A percentile compares a stretch with the other conserved stretches of the same genome.
Conservation (phyloP, 78 protist genomes). For the Dictyostelium firmibasis region DNA sequence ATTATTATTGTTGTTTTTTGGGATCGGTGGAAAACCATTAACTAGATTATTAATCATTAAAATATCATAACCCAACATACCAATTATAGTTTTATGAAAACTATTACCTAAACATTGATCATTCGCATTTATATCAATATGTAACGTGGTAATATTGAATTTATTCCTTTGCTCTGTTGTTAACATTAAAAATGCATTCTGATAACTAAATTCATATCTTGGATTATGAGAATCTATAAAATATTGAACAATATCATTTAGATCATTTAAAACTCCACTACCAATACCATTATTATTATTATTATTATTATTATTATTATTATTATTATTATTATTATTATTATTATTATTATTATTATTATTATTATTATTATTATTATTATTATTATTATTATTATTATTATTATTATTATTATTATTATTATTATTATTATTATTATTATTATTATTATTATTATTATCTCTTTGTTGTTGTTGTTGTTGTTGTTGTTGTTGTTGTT, state of each 20-base stretch:
- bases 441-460: no score
- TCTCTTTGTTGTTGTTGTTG: not conserved
- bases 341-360: no score
- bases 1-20: not conserved
- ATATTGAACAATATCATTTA: conserved; percentile 17
- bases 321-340: no score
- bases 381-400: no score
- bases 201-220: conserved; percentile 33
- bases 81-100: conserved; percentile 7
- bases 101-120: conserved; percentile 38
- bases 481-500: not conserved
- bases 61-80: conserved; percentile 37
- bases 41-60: conserved; percentile 51
- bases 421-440: no score
- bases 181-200: conserved; percentile 37
- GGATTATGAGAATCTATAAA: conserved; percentile 1
- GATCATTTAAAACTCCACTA: not conserved
- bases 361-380: no score
- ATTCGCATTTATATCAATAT: conserved; percentile 28
- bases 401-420: no score
- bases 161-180: not conserved
- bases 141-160: conserved; percentile 36
- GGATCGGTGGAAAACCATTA: conserved; percentile 14
- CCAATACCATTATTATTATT: not conserved
- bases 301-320: no score